phyloP scores from a whole-genome alignment of 2,329 filamentous ascomycete species.

The Fusarium siculi region DNA sequence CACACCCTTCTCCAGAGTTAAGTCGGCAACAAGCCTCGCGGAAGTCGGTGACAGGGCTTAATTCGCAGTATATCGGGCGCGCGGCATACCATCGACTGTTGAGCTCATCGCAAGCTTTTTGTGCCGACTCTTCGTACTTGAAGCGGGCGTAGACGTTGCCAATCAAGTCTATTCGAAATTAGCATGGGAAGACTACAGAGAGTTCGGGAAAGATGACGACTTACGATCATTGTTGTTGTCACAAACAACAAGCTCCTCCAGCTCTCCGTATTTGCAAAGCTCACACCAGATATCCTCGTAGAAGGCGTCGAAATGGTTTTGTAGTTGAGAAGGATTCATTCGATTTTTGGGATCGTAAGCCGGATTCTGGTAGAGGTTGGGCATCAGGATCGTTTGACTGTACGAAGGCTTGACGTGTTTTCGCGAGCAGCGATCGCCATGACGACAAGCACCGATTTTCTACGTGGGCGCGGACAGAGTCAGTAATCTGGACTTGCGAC shows the following conservation, averaged over 20 bases:
- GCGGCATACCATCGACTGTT: slow-evolving; percentile 98
- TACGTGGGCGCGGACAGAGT: slow-evolving; percentile 57
- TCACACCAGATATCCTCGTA: slow-evolving; percentile 99
- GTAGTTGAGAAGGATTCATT: slow-evolving; percentile 95
- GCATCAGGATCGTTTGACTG: slow-evolving; percentile 96
- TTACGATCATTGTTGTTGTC: slow-evolving; percentile 98
- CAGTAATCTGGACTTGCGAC: slow-evolving; percentile 20
- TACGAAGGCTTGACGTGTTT: slow-evolving; percentile 99
- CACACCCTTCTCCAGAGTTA: slow-evolving; percentile 94
- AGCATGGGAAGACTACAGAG: slow-evolving; percentile 21
- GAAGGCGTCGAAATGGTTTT: slow-evolving; percentile 99
- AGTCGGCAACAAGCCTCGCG: slow-evolving; percentile 95
- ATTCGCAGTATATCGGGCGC: slow-evolving; percentile 96
- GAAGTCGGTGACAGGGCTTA: slow-evolving; percentile 97
- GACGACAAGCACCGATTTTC: slow-evolving; percentile 98
- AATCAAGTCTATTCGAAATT: slow-evolving; percentile 76
- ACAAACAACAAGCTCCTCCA: slow-evolving; percentile 97
- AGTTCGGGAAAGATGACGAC: slow-evolving; percentile 50
- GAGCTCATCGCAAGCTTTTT: slow-evolving; percentile 91
- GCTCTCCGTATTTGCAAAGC: slow-evolving; percentile 97
- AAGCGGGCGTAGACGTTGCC: slow-evolving; percentile 99
- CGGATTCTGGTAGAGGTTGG: slow-evolving; percentile 99
- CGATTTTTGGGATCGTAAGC: slow-evolving; percentile 96
- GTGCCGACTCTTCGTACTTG: slow-evolving; percentile 98
- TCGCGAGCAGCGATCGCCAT: slow-evolving; percentile 96